phyloP scores from a whole-genome alignment of 129 eudicot genomes.

The Kitagawia praeruptora region DNA sequence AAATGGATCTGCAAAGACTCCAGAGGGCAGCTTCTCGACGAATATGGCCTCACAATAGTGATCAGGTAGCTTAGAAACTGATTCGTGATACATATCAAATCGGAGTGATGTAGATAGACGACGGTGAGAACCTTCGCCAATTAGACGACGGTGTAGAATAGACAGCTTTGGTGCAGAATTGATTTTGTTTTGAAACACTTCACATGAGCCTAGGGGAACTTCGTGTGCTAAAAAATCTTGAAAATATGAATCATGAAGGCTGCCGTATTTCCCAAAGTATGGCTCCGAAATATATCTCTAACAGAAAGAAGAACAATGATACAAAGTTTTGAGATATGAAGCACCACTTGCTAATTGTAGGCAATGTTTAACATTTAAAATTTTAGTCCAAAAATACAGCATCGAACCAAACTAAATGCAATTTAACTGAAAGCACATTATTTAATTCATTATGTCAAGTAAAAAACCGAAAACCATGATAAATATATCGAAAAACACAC shows the following conservation, averaged over 20 bases:
- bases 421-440: background rate
- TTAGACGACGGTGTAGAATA: slow-evolving; percentile 28
- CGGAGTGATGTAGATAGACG: slow-evolving; percentile 44
- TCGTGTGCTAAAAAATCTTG: slow-evolving; percentile 30
- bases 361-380: background rate
- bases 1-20: slow-evolving; percentile 92
- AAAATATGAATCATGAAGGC: slow-evolving; percentile 36
- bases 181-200: slow-evolving; percentile 19
- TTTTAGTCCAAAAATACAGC: background rate
- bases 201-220: slow-evolving; percentile 22
- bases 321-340: background rate
- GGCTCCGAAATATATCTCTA: slow-evolving; percentile 46
- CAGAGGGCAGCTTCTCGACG: slow-evolving; percentile 72
- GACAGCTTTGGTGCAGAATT: slow-evolving; percentile 23
- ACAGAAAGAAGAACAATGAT: background rate
- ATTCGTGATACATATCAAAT: slow-evolving; percentile 28
- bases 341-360: background rate
- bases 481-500: background rate
- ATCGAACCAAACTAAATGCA: background rate
- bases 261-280: slow-evolving; percentile 47
- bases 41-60: slow-evolving; percentile 49
- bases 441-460: background rate
- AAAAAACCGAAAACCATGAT: background rate
- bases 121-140: slow-evolving; percentile 90
- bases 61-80: slow-evolving; percentile 25